Percentiles rank a stretch among this genome's conserved stretches.
phyloP scores from a whole-genome alignment of 2,329 filamentous ascomycete genomes.

The Pseudofabraea citricarpa region DNA sequence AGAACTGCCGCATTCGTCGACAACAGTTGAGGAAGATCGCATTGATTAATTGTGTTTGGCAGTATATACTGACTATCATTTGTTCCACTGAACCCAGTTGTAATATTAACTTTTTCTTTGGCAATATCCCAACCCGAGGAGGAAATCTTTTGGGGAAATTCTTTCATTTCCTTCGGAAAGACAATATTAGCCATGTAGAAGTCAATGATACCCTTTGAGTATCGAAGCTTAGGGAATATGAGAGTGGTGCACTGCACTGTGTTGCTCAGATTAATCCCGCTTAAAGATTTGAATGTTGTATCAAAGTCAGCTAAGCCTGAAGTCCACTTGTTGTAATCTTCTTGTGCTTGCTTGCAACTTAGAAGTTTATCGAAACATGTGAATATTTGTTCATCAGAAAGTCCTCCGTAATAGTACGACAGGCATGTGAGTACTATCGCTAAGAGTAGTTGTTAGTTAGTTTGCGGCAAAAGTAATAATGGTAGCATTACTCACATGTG shows the following conservation, averaged over 20 bases:
- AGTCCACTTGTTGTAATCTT: slow-evolving; percentile 46
- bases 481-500: background rate
- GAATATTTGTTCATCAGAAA: slow-evolving; percentile 41
- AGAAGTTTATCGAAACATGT: slow-evolving; percentile 42
- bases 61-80: slow-evolving; percentile 55
- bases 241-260: slow-evolving; percentile 34
- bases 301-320: slow-evolving; percentile 29
- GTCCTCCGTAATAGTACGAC: slow-evolving; percentile 49
- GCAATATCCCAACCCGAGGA: slow-evolving; percentile 58
- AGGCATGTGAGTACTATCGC: slow-evolving; percentile 50
- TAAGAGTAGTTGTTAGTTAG: slow-evolving; percentile 21
- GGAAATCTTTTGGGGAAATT: slow-evolving; percentile 57
- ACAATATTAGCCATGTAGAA: slow-evolving; percentile 55
- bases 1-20: slow-evolving; percentile 67
- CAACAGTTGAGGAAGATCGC: slow-evolving; percentile 44
- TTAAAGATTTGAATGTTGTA: slow-evolving; percentile 31
- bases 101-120: slow-evolving; percentile 37
- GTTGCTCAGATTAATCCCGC: slow-evolving; percentile 55
- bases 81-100: slow-evolving; percentile 64
- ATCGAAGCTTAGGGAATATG: slow-evolving; percentile 48
- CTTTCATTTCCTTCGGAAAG: slow-evolving; percentile 55
- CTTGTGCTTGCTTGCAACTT: slow-evolving; percentile 43
- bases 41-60: slow-evolving; percentile 48
- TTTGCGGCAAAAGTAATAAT: background rate
- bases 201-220: slow-evolving; percentile 49